These are phyloP conservation scores for Thelephora terrestris DNA, from an alignment of 1,284 basidiomycete genomes.

Conservation along the genomic window DNA sequence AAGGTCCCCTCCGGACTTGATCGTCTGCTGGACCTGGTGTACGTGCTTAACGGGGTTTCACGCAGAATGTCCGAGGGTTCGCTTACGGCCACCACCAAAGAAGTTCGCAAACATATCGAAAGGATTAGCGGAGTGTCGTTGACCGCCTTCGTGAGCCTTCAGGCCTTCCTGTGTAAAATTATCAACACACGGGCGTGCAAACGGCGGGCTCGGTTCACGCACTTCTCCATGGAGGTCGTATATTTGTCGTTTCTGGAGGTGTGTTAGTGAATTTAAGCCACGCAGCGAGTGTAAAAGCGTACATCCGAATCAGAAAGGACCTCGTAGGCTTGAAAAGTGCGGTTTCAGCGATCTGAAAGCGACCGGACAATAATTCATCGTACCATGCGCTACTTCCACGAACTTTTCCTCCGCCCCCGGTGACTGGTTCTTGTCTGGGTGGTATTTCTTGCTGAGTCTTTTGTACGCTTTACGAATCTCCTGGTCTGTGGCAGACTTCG, in stretches of 20 bases:
- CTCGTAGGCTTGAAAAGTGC: slow-evolving; percentile 69
- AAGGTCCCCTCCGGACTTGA: slow-evolving; percentile 73
- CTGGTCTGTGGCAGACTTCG: slow-evolving; percentile 69
- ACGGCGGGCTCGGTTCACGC: slow-evolving; percentile 7
- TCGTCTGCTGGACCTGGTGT: slow-evolving; percentile 38
- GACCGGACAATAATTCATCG: slow-evolving; percentile 13
- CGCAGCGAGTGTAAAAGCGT: slow-evolving; percentile 15
- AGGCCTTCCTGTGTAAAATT: slow-evolving; percentile 59
- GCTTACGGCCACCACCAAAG: slow-evolving; percentile 72
- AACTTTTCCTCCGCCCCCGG: slow-evolving; percentile 76
- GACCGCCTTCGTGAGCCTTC: slow-evolving; percentile 77
- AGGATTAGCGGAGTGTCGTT: slow-evolving; percentile 65
- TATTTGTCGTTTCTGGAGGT: slow-evolving; percentile 70
- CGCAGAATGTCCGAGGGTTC: slow-evolving; percentile 1
- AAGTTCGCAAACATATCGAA: slow-evolving; percentile 90
- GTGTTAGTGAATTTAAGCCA: neutral
- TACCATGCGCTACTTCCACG: slow-evolving; percentile 83
- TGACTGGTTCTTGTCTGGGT: slow-evolving; percentile 92
- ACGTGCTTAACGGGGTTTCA: slow-evolving; percentile 1
- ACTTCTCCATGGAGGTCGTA: slow-evolving; percentile 91
- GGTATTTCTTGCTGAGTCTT: slow-evolving; percentile 76
- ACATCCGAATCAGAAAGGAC: slow-evolving; percentile 77
- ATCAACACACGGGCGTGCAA: neutral
- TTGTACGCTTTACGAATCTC: slow-evolving; percentile 91
- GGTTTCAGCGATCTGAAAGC: neutral